These are phyloP conservation scores for Mycena leptocephala DNA, from an alignment of 768 basidiomycete species.

Conservation along the genomic window DNA sequence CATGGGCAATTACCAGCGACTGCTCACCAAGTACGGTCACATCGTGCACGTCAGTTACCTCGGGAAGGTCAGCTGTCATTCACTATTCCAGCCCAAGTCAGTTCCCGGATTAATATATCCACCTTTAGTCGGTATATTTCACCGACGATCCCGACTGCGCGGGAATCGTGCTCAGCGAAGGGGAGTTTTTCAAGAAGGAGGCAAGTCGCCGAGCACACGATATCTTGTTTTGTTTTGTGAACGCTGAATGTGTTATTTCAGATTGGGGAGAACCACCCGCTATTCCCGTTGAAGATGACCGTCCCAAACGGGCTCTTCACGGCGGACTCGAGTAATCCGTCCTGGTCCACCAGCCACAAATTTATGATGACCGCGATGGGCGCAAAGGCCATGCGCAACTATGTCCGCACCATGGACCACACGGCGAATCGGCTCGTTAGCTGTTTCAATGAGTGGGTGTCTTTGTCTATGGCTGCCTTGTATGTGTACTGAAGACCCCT, in stretches of 20 bases:
- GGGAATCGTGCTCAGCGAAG: constrained; percentile 21
- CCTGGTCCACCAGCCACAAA: constrained; percentile 30
- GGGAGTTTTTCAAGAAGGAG: constrained; percentile 28
- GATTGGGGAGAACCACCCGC: constrained; percentile 30
- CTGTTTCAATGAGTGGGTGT: constrained; percentile 20
- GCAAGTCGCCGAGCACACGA: neutral
- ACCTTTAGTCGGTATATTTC: constrained; percentile 19
- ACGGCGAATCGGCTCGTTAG: constrained; percentile 22
- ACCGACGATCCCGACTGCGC: constrained; percentile 36
- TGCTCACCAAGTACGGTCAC: constrained; percentile 28
- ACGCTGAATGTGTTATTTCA: too few relatives aligned
- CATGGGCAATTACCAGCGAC: constrained; percentile 34
- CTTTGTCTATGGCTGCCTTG: too few relatives aligned
- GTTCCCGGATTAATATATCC: neutral
- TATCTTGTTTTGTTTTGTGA: too few relatives aligned
- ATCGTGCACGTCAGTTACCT: constrained; percentile 33
- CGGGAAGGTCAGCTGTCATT: constrained; percentile 11
- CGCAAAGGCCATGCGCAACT: constrained; percentile 31
- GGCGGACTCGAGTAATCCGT: constrained; percentile 27
- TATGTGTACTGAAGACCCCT: neutral
- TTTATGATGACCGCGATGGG: constrained; percentile 39
- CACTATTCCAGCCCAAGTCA: neutral
- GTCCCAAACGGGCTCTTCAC: constrained; percentile 34
- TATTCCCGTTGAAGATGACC: constrained; percentile 25
- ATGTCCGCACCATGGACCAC: constrained; percentile 32